Evolutionary conservation across 352 stramenopile genomes (phyloP), one percentile per base, ranked within the genome.

Genomic region (Phytophthora megakarya): DNA sequence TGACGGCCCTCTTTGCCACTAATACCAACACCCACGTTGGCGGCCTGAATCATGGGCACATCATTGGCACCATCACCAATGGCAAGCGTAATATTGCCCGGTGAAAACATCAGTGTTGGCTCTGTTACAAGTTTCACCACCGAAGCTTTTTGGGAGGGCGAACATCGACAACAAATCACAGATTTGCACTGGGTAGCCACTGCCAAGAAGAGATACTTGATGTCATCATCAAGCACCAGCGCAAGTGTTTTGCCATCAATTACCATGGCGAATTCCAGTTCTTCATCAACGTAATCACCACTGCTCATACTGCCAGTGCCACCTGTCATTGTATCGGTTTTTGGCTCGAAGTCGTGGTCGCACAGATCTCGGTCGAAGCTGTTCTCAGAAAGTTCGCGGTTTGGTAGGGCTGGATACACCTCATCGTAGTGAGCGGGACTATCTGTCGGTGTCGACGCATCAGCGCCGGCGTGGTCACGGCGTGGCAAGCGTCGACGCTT

Each of bases 191-290:
- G 83, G 1, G 84, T 94, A 21, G 88, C 85, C 13, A 96, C 86
- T 11, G 93, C 81, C 72, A 95, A 65, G 46, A 96, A 95, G 4
- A 95, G 67, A 38, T 96, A 95, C 60, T 96, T 95, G 51, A 95
- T 94, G 60, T 96, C 88, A 67, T 95, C 83, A 53, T 94, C 86
- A 28, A 96, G 70, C 28, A 94, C 76, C 22, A 96, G 62, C 18
- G 84, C 81, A 3, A 95, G 70, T 13, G 88, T 95, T 56, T 92
- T 93, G 10, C 88, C 88, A 56, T 96, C 88, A 49, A 96, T 96
- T n/a, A 96, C 88, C 86, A 96, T 94, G 13, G 86, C 88, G 54
- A 93, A 95, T 50, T 95, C 88, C 18, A 96, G 47, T 9, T 94
- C 82, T 22, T 94, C 86, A 18, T 94, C 84, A 4, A 87, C 57